Evolutionary conservation across 805 yeast species (phyloP), one percentile per base, ranked within the genome.

Genomic region (Candida namnaoensis): DNA sequence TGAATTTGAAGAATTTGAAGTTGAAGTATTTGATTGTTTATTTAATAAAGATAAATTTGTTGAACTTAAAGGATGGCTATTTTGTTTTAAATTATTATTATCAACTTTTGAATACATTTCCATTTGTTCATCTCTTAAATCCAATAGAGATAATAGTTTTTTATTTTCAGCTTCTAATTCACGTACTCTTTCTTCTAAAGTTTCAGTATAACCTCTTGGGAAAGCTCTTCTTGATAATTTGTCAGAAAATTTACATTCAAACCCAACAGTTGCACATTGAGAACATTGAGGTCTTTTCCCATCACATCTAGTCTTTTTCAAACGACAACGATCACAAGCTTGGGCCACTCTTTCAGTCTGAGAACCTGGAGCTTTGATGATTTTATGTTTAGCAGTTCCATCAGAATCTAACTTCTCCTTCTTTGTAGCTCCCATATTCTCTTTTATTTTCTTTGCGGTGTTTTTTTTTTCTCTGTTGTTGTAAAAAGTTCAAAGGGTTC

Each of bases 131-230:
- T 80, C 85, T 49, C 81, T 72, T 42, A 80, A 58, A 44, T 78
- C 82, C 35, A 85, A 54, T 38, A 82, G 56, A 9, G 85, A 83
- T 32, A 74, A 68, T 26, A 88, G 61, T 52, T 83, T 73, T 47
- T 78, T 76, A 57, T 86, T 87, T 53, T 88, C 95, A 4, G 82
- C 75, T 58, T 88, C 95, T 23, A 90, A 68, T 54, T 83, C 93
- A 39, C 96, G 68, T n/a, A 88, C 80, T 39, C 95, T 68, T 54
- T 87, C 95, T 57, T 88, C 97, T 41, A 88, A 60, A 3, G 88
- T 80, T 61, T 88, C 96, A 0, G 96, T 88, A 53, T 88, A 88
- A 0, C 96, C 96, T 56, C 95, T 72, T 0, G 96, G 96, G 53
- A 82, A 88, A 0, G 95, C 91, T 47, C 90, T 69, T 44, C 96